Base-by-base conservation (phyloP, 176 grass and related monocot species). In the Oryza glaberrima region DNA sequence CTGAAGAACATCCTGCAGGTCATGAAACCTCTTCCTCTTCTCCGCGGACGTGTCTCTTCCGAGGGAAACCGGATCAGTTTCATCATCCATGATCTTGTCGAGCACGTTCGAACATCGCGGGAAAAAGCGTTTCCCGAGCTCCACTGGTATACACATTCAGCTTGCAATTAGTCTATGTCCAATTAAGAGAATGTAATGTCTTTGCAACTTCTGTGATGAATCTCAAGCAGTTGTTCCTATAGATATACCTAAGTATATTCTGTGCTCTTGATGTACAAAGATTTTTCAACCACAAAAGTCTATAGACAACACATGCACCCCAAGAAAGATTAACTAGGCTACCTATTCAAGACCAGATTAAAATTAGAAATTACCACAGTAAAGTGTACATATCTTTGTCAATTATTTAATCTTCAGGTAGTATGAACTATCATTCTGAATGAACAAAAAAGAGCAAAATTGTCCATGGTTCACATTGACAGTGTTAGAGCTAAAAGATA, bases 81-180 rank as follows among this genome's bases (percentile, higher is more conserved):
- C 92, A 9, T 91, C 90, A 47, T 96, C 94, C 91, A 99, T 92
- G 64, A 92, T 80, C 65, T 89, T 82, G 76, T 99, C 82, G 6
- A 99, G 69, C 1, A 86, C 76, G 7, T 43, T 30, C 9, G 92
- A 96, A 90, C 97, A 99, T 9, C 97, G 86, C 0, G 97, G 97
- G 75, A 99, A 99, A 64, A 70, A 99, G 20, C 79, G 70, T 67
- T 91, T 96, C 8, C 97, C 94, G 17, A 96, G 79, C 76, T 96
- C 88, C 56, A 99, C 94, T 99, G 88, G 19, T 32, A 86, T 15
- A 88, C 7, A 70, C 56, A 75, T 52, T 76, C 23, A 86, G 16
- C 14, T 85, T 82, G 19, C 10, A 8, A 28, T 78, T 36, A 87
- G 72, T 85, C 16, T 17, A 81, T 9, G 75, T 49, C 1, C 23